Conservation (phyloP, 176 grass and related monocot species). For the Saccharum spontaneum region DNA sequence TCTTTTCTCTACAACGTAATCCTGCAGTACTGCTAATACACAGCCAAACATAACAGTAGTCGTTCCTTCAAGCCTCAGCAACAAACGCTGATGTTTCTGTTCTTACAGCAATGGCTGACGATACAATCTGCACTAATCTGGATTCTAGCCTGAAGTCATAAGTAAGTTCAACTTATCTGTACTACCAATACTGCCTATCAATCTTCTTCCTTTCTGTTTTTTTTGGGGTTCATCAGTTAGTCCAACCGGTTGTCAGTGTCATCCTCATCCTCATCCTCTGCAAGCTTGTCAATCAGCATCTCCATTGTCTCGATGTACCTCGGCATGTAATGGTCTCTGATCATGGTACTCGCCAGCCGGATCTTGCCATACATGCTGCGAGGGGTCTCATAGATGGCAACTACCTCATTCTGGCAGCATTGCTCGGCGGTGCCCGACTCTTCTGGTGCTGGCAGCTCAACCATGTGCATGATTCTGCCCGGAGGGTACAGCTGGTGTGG, state of each 20-base stretch:
- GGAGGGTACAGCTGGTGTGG: conserved; percentile 66
- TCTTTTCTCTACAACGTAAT: not conserved
- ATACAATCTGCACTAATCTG: not conserved
- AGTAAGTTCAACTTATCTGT: not conserved
- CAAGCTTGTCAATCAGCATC: conserved; percentile 56
- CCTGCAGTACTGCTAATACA: not conserved
- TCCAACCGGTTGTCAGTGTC: not conserved
- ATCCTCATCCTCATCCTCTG: not conserved
- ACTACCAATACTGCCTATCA: not conserved
- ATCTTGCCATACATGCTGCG: conserved; percentile 67
- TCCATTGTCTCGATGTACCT: conserved; percentile 69
- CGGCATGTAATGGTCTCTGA: conserved; percentile 79
- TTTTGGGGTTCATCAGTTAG: not conserved
- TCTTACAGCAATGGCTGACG: not conserved
- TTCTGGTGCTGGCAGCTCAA: conserved; percentile 36
- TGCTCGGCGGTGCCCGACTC: not conserved
- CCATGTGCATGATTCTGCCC: conserved; percentile 86
- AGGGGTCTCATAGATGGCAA: conserved; percentile 60
- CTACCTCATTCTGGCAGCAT: not conserved
- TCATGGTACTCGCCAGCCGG: conserved; percentile 46
- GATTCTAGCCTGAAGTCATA: not conserved
- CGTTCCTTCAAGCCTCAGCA: not conserved
- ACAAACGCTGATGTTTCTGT: not conserved
- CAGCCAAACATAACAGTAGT: not conserved
- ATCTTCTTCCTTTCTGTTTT: not conserved